Evolutionary conservation across 441 rosid species (phyloP), one percentile per base, ranked within the genome.

Genomic region (Jatropha podagrica): DNA sequence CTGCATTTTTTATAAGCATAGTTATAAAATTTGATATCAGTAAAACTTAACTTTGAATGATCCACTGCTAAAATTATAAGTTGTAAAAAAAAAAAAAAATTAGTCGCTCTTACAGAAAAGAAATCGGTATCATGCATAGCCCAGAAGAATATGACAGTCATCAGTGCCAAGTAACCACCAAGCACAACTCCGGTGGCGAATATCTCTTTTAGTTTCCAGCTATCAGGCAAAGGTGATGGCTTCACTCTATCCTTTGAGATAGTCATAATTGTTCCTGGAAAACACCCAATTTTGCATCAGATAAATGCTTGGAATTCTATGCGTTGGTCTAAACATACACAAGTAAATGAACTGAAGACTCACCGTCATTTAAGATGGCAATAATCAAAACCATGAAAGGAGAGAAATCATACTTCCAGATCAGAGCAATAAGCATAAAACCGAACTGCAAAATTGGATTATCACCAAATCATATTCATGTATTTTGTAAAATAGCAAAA

Each of bases 351-450:
- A 59, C 27, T 5, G 26, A 46, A 18, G 40, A 74, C 97, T 83
- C 71, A 95, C 97, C 99, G 18, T 95, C 99, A 81, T 95, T 95
- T 66, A 95, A 84, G 76, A 95, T 93, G 69, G 98, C 99, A 81
- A 95, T 95, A 79, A 95, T 95, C 91, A 95, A 79, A 85, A 93
- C 91, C 97, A 95, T 91, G 87, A 95, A 93, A 6, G 98, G 98
- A 18, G 99, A 88, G 83, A 95, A 93, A 83, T 95, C 98, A 17
- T 78, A 93, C 88, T 89, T 88, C 98, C 98, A 95, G 81, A 95
- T 90, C 76, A 93, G 79, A 74, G 99, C 99, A 78, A 95, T 93
- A 65, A 95, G 74, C 96, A 95, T 73, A 84, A 95, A 95, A 32
- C 99, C 97, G 68, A 92, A 88, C 99, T 92, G 88, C 84, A 69